Percentiles rank a stretch among this genome's conserved stretches.
Evolutionary conservation across 2,329 filamentous ascomycete genomes (phyloP).

Genomic region (Dactylellina haptotyla): DNA sequence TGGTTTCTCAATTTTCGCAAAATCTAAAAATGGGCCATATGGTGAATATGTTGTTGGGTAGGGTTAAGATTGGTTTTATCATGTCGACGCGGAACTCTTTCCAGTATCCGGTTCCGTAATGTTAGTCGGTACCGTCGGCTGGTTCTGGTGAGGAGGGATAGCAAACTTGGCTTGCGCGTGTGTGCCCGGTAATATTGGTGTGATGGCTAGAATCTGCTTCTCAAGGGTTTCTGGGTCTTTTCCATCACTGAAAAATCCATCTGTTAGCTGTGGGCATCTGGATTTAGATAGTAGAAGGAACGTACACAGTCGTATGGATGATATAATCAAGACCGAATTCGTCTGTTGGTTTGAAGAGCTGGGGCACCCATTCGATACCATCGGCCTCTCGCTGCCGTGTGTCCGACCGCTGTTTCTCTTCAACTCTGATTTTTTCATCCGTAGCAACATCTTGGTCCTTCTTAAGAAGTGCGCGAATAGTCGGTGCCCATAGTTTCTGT

Average conservation of each 20-base stretch:
- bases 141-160: conserved; percentile 66
- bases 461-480: conserved; percentile 81
- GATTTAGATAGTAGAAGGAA: conserved; percentile 35
- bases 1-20: no score
- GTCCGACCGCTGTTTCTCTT: conserved; percentile 90
- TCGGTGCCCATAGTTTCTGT: conserved; percentile 84
- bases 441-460: conserved; percentile 89
- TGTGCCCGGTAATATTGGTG: conserved; percentile 78
- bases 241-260: conserved; percentile 66
- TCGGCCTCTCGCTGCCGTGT: conserved; percentile 81
- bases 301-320: conserved; percentile 84
- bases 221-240: conserved; percentile 74
- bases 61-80: conserved; percentile 5
- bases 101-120: conserved; percentile 34
- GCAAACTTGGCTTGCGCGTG: conserved; percentile 71
- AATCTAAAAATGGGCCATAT: not conserved
- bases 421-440: conserved; percentile 94
- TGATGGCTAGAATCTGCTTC: conserved; percentile 85
- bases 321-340: conserved; percentile 96
- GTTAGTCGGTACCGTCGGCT: conserved; percentile 31
- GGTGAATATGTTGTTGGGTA: not conserved
- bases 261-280: not conserved
- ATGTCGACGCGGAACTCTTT: conserved; percentile 19
- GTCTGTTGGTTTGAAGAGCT: conserved; percentile 80
- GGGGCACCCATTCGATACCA: conserved; percentile 85